These are phyloP conservation scores for Trypanosoma cruzi DNA, from an alignment of 208 protist genomes.

Conservation along the genomic window DNA sequence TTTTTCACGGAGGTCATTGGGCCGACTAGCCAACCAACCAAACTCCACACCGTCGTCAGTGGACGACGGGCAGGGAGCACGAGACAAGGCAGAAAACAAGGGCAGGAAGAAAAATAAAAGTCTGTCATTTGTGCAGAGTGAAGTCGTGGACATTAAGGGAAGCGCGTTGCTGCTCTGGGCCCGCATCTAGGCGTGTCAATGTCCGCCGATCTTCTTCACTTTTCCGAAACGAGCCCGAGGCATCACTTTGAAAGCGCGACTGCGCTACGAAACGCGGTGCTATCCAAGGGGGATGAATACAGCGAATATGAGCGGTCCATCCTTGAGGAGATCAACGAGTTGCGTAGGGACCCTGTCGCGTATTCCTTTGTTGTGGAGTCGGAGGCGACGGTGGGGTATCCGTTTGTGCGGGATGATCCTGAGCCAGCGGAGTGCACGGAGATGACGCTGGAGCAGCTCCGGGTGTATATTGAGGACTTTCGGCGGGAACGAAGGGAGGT, in stretches of 20 bases:
- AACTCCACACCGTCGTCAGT: too few relatives aligned
- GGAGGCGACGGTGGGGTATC: slow-evolving; percentile 64
- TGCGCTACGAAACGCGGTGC: slow-evolving; percentile 52
- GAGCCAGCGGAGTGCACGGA: slow-evolving; percentile 23
- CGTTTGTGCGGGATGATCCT: slow-evolving; percentile 63
- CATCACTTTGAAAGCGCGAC: slow-evolving; percentile 38
- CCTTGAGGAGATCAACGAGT: slow-evolving; percentile 68
- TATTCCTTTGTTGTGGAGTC: slow-evolving; percentile 63
- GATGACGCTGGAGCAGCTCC: slow-evolving; percentile 68
- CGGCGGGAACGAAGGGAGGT: slow-evolving; percentile 57
- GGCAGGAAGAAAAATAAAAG: too few relatives aligned
- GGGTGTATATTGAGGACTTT: slow-evolving; percentile 64
- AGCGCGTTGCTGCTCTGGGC: too few relatives aligned
- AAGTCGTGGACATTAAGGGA: too few relatives aligned
- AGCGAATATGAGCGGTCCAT: slow-evolving; percentile 60
- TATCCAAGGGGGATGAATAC: slow-evolving; percentile 54
- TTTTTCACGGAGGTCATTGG: not conserved
- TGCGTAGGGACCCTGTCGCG: slow-evolving; percentile 55
- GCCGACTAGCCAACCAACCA: too few relatives aligned
- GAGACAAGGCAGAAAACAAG: too few relatives aligned
- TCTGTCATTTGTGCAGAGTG: too few relatives aligned
- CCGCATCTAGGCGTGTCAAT: too few relatives aligned
- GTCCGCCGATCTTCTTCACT: not conserved
- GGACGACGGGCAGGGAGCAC: too few relatives aligned
- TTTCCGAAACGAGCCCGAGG: not conserved